Conservation (phyloP, 2,329 filamentous ascomycete genomes). For the Fusarium falciforme region DNA sequence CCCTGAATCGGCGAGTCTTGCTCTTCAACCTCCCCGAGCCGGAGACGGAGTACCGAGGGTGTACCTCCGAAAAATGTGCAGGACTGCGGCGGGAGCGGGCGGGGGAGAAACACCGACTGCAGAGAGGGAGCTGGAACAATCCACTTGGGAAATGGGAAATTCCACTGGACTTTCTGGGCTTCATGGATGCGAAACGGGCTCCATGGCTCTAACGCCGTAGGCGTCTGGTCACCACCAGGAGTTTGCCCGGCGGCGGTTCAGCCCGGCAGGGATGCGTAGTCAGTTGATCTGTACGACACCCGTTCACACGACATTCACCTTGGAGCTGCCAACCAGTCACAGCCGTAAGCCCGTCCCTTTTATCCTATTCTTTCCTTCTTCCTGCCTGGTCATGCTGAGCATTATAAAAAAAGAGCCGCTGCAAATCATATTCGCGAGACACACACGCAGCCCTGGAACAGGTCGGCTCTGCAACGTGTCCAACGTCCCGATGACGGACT, state of each 20-base stretch:
- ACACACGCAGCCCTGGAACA: background rate
- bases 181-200: background rate
- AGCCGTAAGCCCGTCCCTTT: background rate
- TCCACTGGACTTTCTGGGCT: background rate
- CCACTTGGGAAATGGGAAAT: background rate
- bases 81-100: too few species aligned
- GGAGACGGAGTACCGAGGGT: background rate
- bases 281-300: slow-evolving; percentile 28
- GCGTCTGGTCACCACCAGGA: background rate
- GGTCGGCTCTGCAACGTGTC: slow-evolving; percentile 21
- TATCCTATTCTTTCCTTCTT: slow-evolving; percentile 6
- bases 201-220: background rate
- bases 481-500: slow-evolving; percentile 30
- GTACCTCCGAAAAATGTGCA: background rate
- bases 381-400: background rate
- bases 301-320: background rate
- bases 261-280: slow-evolving; percentile 23
- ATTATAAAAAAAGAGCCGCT: background rate
- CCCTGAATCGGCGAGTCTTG: background rate
- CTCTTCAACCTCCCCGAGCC: background rate
- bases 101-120: background rate
- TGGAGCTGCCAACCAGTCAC: background rate
- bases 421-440: background rate
- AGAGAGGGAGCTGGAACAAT: background rate
- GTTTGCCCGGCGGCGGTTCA: slow-evolving; percentile 2